A percentile compares a stretch with the other conserved stretches of the same genome.
phyloP scores from a whole-genome alignment of 352 stramenopile species.

The Pythium angustatum region DNA sequence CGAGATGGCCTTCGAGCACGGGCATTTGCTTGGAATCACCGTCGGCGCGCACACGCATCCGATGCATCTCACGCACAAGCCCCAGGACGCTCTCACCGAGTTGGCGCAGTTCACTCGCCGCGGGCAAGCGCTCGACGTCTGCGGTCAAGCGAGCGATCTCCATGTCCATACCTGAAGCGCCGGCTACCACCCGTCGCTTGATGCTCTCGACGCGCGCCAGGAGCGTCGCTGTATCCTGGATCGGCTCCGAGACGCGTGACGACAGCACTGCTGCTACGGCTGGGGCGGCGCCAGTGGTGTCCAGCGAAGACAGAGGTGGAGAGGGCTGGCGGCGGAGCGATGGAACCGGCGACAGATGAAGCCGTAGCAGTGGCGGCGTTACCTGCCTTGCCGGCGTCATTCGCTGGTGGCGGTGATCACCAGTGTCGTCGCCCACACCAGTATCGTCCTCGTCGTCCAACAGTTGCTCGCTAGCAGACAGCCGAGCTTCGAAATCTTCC shows the following conservation, averaged over 20 bases:
- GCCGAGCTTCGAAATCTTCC: conserved; percentile 13
- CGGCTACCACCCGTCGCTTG: conserved; percentile 48
- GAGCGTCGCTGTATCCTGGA: conserved; percentile 46
- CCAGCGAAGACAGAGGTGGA: neutral
- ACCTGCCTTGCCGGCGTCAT: neutral
- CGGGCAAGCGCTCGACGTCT: conserved; percentile 41
- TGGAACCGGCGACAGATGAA: neutral
- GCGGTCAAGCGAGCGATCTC: conserved; percentile 40
- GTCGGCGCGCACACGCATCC: conserved; percentile 40
- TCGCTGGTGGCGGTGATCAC: too few species aligned
- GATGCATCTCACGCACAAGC: conserved; percentile 60
- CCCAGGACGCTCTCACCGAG: conserved; percentile 52
- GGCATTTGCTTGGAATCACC: conserved; percentile 36
- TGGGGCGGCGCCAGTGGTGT: neutral
- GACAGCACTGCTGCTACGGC: too few species aligned
- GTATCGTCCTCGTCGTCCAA: neutral
- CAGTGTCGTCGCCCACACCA: neutral
- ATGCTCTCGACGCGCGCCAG: conserved; percentile 54
- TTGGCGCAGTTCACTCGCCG: conserved; percentile 37
- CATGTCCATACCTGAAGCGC: conserved; percentile 37
- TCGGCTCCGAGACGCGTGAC: conserved; percentile 20
- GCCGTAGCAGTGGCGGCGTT: neutral
- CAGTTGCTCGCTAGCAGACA: conserved; percentile 2
- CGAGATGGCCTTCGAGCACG: conserved; percentile 61
- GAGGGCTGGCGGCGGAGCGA: neutral